Evolutionary conservation across 257 asterid genomes (phyloP).

Genomic region (Mentha longifolia): DNA sequence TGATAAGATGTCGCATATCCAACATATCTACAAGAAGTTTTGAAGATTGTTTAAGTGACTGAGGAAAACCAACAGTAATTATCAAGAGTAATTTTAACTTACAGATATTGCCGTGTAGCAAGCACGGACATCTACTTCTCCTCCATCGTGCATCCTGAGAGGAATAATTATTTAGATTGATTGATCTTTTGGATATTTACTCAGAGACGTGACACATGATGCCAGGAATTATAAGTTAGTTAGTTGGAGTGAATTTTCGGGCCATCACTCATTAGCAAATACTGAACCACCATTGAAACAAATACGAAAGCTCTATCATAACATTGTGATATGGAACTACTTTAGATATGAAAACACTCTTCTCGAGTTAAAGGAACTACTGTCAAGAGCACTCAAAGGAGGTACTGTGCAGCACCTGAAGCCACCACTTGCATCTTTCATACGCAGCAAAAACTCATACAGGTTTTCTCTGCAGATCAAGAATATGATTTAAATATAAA

Average conservation of each 20-base stretch:
- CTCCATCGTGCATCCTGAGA: conserved; percentile 96
- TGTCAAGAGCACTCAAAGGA: conserved; percentile 9
- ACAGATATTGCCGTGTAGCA: conserved; percentile 98
- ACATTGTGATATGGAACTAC: conserved; percentile 8
- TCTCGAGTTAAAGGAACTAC: conserved; percentile 28
- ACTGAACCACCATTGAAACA: conserved; percentile 16
- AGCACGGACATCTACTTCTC: conserved; percentile 96
- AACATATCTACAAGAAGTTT: background rate
- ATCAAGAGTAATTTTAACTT: conserved; percentile 43
- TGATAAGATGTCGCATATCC: conserved; percentile 4
- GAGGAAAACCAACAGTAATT: conserved; percentile 13
- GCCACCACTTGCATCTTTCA: conserved; percentile 93
- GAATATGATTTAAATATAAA: conserved; percentile 19
- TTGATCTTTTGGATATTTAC: background rate
- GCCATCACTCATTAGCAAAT: background rate
- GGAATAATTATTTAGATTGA: conserved; percentile 29
- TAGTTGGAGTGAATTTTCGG: conserved; percentile 4
- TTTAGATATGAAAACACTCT: background rate
- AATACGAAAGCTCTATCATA: conserved; percentile 16
- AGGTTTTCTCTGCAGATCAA: conserved; percentile 58
- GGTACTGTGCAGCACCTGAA: conserved; percentile 64
- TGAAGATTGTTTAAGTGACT: conserved; percentile 8
- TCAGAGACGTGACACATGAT: background rate
- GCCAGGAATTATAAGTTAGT: conserved; percentile 29
- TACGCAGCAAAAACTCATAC: conserved; percentile 62